Evolutionary conservation across 176 grass and related monocot genomes (phyloP), one percentile per base, ranked within the genome.

Genomic region (Leersia perrieri): DNA sequence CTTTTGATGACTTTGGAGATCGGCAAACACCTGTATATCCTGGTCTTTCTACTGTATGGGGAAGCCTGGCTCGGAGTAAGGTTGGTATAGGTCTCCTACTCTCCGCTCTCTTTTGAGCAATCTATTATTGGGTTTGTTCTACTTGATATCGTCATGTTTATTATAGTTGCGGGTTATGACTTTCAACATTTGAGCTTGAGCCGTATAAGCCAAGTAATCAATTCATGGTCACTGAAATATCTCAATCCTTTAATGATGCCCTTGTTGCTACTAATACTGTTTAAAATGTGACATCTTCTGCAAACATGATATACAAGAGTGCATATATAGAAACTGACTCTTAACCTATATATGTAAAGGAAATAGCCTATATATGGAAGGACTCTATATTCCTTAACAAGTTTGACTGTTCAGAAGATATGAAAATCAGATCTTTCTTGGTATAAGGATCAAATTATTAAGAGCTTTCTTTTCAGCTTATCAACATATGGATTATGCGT

Each of bases 1-100:
- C 92, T 85, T 99, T 95, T 2, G 92, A 95, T 58, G 88, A 95
- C 80, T 99, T 99, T 40, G 89, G 92, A 73, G 96, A 91, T 60
- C 86, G 88, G 35, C 96, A 99, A 86, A 64, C 90, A 74, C 92
- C 88, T 75, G 96, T 99, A 51, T 99, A 99, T 67, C 92, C 96
- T 93, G 96, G 96, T 84, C 81, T 99, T 23, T 91, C 96, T 81
- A 99, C 96, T 88, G 96, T 99, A 68, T 99, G 96, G 96, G 96
- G 96, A 45, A 99, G 96, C 72, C 82, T 99, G 53, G 96, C 96
- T 93, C 92, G 96, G 66, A 99, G 96, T 85, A 99, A 99, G 92
- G 96, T 99, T 66, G 74, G 58, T 69, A 31, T 69, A 29, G 27
- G n/a, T 81, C 79, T 80, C 41, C 31, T 63, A 38, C 66, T 28